These are phyloP conservation scores for Begonia fuchsioides DNA, from an alignment of 306 rosid genomes.

Conservation along the genomic window DNA sequence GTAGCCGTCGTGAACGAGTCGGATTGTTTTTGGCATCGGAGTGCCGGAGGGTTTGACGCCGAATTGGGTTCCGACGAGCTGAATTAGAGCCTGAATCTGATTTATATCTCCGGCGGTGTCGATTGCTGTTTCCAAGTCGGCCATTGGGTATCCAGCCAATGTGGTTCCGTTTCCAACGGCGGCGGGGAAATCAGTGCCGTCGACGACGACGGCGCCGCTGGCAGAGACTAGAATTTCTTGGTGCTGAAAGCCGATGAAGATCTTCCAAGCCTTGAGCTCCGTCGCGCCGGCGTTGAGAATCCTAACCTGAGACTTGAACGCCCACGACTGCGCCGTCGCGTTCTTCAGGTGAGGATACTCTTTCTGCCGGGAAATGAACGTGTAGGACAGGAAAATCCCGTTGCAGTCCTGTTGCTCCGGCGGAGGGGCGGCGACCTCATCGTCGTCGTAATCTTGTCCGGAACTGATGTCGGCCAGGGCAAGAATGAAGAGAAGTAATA, in stretches of 20 bases:
- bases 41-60: conserved; percentile 23
- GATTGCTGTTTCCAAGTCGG: conserved; percentile 58
- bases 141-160: conserved; percentile 23
- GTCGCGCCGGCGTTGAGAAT: conserved; percentile 44
- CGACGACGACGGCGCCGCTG: conserved; percentile 29
- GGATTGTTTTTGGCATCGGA: conserved; percentile 74
- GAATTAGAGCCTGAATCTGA: conserved; percentile 37
- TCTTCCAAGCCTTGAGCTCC: conserved; percentile 51
- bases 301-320: conserved; percentile 45
- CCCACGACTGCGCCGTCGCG: conserved; percentile 64
- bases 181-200: conserved; percentile 49
- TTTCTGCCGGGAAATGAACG: conserved; percentile 25
- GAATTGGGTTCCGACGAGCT: conserved; percentile 41
- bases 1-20: conserved; percentile 55
- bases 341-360: conserved; percentile 46
- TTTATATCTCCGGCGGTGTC: conserved; percentile 45
- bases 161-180: conserved; percentile 58
- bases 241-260: conserved; percentile 68
- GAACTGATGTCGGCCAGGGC: conserved; percentile 9
- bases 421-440: conserved; percentile 5
- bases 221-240: conserved; percentile 53
- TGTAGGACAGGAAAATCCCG: conserved; percentile 62
- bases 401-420: conserved; percentile 32
- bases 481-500: conserved; percentile 3
- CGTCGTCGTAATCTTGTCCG: conserved; percentile 23